These are phyloP conservation scores for Skeletonema grethae DNA, from an alignment of 108 stramenopile species.

Conservation along the genomic window DNA sequence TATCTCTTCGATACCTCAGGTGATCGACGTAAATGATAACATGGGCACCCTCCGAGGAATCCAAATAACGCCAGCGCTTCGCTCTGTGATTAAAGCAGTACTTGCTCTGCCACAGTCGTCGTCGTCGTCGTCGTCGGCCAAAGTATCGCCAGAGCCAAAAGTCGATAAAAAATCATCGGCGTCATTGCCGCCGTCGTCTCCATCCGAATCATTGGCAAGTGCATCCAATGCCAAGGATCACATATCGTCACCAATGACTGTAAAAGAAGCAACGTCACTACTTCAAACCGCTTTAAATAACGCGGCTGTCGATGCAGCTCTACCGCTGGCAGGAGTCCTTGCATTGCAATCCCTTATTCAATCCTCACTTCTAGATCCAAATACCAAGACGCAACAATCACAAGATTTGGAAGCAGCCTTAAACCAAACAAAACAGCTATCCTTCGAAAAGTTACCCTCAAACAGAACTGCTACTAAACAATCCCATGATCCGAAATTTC, in stretches of 20 bases:
- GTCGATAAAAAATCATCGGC: neutral
- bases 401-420: constrained; percentile 16
- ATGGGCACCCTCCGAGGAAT: constrained; percentile 33
- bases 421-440: neutral
- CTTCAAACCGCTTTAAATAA: neutral
- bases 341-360: constrained; percentile 13
- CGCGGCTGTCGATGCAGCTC: neutral
- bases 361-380: neutral
- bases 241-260: constrained; percentile 3
- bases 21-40: neutral
- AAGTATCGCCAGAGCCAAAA: neutral
- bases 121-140: too few species aligned
- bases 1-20: too few species aligned
- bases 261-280: constrained; percentile 4
- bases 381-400: neutral
- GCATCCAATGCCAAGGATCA: neutral
- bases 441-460: neutral
- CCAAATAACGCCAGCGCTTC: constrained; percentile 19
- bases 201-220: constrained; percentile 7
- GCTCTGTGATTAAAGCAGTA: constrained; percentile 12
- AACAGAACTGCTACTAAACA: neutral
- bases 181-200: neutral
- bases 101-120: constrained; percentile 13
- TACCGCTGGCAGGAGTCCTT: constrained; percentile 11
- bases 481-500: constrained; percentile 19